Conservation (phyloP, 148 eudicot genomes). For the Chenopodium suecicum region DNA sequence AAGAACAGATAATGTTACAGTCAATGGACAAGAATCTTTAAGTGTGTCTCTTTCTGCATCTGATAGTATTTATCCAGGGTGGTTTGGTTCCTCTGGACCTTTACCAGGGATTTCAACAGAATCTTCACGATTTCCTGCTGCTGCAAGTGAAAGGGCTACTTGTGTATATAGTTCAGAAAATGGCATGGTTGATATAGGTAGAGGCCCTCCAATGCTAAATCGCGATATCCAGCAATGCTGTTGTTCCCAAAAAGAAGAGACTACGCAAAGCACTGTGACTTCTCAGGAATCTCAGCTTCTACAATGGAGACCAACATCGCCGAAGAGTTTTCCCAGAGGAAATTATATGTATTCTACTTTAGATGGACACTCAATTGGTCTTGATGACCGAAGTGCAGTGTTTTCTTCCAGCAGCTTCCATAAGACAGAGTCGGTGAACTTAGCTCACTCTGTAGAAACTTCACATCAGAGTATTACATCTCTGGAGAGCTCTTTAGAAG, state of each 20-base stretch:
- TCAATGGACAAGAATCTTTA: slow-evolving; percentile 22
- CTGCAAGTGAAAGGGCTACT: slow-evolving; percentile 26
- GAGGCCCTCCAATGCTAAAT: slow-evolving; percentile 26
- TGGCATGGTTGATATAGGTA: slow-evolving; percentile 18
- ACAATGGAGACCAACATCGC: slow-evolving; percentile 32
- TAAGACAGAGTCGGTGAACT: slow-evolving; percentile 28
- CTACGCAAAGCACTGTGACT: slow-evolving; percentile 34
- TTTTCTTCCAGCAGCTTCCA: slow-evolving; percentile 20
- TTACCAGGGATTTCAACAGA: slow-evolving; percentile 22
- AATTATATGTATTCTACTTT: slow-evolving; percentile 21
- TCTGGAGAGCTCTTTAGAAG: slow-evolving; percentile 20
- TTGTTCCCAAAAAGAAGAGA: slow-evolving; percentile 51
- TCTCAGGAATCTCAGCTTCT: slow-evolving; percentile 46
- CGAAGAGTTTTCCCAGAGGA: slow-evolving; percentile 25
- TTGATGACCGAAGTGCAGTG: slow-evolving; percentile 15
- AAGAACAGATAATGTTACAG: slow-evolving; percentile 10
- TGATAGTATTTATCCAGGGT: slow-evolving; percentile 29
- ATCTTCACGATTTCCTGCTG: slow-evolving; percentile 19
- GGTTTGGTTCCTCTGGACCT: slow-evolving; percentile 26
- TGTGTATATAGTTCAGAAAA: slow-evolving; percentile 23
- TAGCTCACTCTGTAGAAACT: slow-evolving; percentile 13
- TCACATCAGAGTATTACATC: slow-evolving; percentile 19
- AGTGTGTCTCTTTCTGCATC: slow-evolving; percentile 17
- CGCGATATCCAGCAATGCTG: slow-evolving; percentile 39
- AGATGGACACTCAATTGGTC: slow-evolving; percentile 17